Evolutionary conservation across 2,329 filamentous ascomycete species (phyloP), one percentile per base, ranked within the genome.

Genomic region (Calonectria ilicicola): DNA sequence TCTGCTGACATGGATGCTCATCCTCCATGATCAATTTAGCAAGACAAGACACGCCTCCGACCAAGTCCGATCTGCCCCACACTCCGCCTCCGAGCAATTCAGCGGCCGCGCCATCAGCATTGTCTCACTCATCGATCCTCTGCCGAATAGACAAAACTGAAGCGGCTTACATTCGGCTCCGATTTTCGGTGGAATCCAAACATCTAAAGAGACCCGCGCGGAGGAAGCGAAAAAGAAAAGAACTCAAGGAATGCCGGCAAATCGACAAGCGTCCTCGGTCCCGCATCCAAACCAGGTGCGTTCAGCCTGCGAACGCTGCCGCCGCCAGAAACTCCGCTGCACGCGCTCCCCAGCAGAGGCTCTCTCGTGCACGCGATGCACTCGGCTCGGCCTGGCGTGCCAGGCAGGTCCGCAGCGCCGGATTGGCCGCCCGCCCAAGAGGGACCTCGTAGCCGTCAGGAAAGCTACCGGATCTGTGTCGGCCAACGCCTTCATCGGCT

Each of bases 201-300:
- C 14, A 3, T 5, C 51, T 26, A 27, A 21, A 60, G 35, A 60
- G 21, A 27, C 23, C 12, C 19, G 23, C 47, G 23, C 7, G 14
- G 17, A 19, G 17, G n/a, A 8, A 14, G 2, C 14, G 4, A 40
- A 27, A 14, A 46, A 67, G 44, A 23, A 26, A 21, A n/a, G 27
- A 47, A 38, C 15, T 23, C 29, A 5, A 51, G 23, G 26, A 1
- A 77, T 80, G 77, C 75, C 64, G 26, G 51, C 40, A 40, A 19
- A 66, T 5, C 58, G 27, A 32, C 26, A 27, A 9, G 23, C 72
- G n/a, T 56, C 69, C 0, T 29, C 69, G 23, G 21, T 26, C 42
- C 78, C 79, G 2, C 81, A 83, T 56, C 81, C 82, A 4, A 82
- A 78, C 29, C 82, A 83, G 60, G 73, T 81, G 40, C 80, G 82